Conservation (phyloP, 1,284 basidiomycete genomes). For the Melampsora larici-populina region DNA sequence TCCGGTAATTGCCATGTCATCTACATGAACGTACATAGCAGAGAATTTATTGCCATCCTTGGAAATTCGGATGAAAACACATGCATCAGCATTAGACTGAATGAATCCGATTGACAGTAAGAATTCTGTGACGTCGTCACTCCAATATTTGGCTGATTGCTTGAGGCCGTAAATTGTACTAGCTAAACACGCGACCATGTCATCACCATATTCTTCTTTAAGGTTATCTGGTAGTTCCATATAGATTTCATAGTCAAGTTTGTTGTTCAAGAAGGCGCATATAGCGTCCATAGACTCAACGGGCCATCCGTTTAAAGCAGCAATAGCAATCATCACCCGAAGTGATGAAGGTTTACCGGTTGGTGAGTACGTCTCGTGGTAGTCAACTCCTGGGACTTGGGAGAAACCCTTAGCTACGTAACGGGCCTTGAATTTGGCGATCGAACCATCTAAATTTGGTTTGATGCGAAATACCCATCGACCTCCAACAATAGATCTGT, state of each 20-base stretch:
- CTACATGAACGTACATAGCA: too few species aligned
- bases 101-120: background rate
- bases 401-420: constrained; percentile 44
- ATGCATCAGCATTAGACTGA: background rate
- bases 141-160: background rate
- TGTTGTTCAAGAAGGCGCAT: background rate
- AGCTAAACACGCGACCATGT: too few species aligned
- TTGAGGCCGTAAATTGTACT: background rate
- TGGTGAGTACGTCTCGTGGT: too few species aligned
- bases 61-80: background rate
- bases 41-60: background rate
- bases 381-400: too few species aligned
- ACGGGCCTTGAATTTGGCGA: constrained; percentile 44
- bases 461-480: constrained; percentile 38
- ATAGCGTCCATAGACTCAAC: background rate
- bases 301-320: background rate
- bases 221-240: background rate
- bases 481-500: constrained; percentile 11
- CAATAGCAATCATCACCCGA: background rate
- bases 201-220: background rate
- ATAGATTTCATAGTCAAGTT: too few species aligned
- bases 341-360: too few species aligned
- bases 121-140: background rate
- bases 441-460: background rate
- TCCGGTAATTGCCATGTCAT: background rate